Evolutionary conservation across 495 filamentous ascomycete genomes (phyloP), one percentile per base, ranked within the genome.

Genomic region (Podospora appendiculata): DNA sequence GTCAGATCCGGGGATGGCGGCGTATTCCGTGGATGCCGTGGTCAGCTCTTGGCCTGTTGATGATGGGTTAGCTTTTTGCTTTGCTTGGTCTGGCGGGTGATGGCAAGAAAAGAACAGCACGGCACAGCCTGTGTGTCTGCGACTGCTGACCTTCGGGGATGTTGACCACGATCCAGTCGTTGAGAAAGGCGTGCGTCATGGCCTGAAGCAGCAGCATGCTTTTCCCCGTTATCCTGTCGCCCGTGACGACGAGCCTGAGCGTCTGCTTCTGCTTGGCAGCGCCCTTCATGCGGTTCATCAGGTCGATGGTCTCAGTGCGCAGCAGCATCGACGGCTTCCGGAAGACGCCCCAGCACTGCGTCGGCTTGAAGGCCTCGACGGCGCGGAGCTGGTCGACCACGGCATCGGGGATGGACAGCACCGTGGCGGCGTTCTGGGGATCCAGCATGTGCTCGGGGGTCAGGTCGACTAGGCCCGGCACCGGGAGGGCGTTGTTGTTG

Each of bases 291-390:
- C 79, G 65, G 59, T 71, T 78, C 18, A 76, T 81, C 66, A 96
- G 58, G 50, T 88, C 78, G 57, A 89, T 67, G 33, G 85, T 87
- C 71, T 95, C 87, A 43, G 74, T 73, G 58, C 90, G 79, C 48
- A 95, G 63, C 56, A 98, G 70, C 34, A 80, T 81, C 44, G 83
- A 83, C 13, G 93, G 92, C 47, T 84, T 78, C 59, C 86, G 71
- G 70, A 96, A 98, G 60, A 94, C 72, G 32, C 76, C 78, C 93
- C 93, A 98, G 51, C 79, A 84, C 76, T 97, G 93, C 12, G 80
- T 84, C n/a, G 81, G 71, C 77, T 95, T 92, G 77, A 98, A 98
- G 10, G 88, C 91, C 58, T 93, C 86, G 54, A 84, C 75, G 17
- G 81, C 83, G 58, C 89, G 79, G 79, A 98, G 75, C 63, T 81